Percentiles rank a stretch among this genome's conserved stretches.
These are phyloP conservation scores for Phymatotrichopsis omnivora DNA, from an alignment of 2,329 filamentous ascomycete genomes.

Conservation along the genomic window DNA sequence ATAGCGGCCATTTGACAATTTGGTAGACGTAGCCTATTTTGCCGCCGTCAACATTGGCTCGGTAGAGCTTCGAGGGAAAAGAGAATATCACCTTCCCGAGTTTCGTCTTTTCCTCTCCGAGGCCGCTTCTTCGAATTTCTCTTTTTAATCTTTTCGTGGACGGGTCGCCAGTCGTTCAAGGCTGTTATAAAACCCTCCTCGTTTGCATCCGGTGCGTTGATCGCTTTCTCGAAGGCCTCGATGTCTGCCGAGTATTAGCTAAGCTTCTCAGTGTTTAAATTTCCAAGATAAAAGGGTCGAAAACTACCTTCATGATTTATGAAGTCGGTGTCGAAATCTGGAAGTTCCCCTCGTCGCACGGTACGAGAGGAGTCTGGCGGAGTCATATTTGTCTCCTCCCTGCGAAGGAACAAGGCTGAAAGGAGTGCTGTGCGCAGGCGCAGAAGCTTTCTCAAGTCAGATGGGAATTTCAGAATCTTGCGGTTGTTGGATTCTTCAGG, in stretches of 20 bases:
- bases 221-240: conserved; percentile 28
- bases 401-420: no score
- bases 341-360: conserved; percentile 39
- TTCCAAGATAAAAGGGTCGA: background rate
- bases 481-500: no score
- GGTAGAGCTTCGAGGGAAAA: no score
- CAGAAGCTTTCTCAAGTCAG: no score
- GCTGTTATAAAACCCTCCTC: conserved; percentile 60
- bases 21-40: conserved; percentile 63
- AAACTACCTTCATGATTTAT: conserved; percentile 28
- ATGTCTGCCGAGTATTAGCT: conserved; percentile 26
- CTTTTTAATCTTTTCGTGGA: conserved; percentile 56
- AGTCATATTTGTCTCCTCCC: no score
- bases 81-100: conserved; percentile 73
- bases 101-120: conserved; percentile 64
- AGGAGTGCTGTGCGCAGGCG: no score
- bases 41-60: background rate
- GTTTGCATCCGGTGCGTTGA: conserved; percentile 27
- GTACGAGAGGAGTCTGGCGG: no score
- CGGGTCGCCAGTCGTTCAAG: conserved; percentile 89
- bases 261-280: background rate
- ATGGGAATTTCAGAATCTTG: no score
- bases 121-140: conserved; percentile 34
- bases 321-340: conserved; percentile 23
- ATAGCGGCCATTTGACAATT: conserved; percentile 82